Conservation (phyloP, 192 early-diverging fungal genomes). For the Podochytrium sp. region DNA sequence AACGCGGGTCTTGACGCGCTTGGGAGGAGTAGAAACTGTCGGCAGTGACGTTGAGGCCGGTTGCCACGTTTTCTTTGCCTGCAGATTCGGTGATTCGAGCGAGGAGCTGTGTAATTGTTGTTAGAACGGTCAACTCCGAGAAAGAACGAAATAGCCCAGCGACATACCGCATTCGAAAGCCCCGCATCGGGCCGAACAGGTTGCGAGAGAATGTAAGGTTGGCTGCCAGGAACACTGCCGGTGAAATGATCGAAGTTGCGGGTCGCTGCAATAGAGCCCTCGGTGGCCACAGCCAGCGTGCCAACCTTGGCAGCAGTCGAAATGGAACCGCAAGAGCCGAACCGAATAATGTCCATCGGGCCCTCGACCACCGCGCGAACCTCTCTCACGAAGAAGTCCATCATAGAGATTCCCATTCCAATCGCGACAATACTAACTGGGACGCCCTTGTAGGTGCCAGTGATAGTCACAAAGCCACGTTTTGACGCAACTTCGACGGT, state of each 20-base stretch:
- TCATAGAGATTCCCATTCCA: conserved; percentile 82
- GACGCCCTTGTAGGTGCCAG: conserved; percentile 73
- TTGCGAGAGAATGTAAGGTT: conserved; percentile 72
- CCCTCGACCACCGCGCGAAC: conserved; percentile 77
- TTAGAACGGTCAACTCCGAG: no score
- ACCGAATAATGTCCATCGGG: conserved; percentile 76
- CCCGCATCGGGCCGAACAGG: conserved; percentile 60
- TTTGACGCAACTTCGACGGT: conserved; percentile 64
- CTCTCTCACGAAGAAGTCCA: conserved; percentile 93
- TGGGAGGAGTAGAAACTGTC: conserved; percentile 89
- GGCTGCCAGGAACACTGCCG: conserved; percentile 16
- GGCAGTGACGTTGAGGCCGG: conserved; percentile 74
- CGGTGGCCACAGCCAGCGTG: conserved; percentile 68
- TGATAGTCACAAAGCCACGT: conserved; percentile 85
- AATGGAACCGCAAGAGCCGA: conserved; percentile 88
- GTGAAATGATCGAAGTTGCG: conserved; percentile 80
- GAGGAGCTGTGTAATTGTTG: conserved; percentile 41
- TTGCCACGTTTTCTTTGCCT: conserved; percentile 48
- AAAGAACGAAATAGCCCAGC: neutral
- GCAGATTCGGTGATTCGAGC: conserved; percentile 24
- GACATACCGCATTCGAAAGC: conserved; percentile 51
- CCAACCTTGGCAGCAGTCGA: conserved; percentile 55
- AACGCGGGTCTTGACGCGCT: conserved; percentile 70
- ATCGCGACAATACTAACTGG: conserved; percentile 88
- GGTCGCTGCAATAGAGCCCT: conserved; percentile 62